A percentile compares a stretch with the other conserved stretches of the same genome.
phyloP scores from a whole-genome alignment of 2,329 filamentous ascomycete species.

The Monilinia fructigena region DNA sequence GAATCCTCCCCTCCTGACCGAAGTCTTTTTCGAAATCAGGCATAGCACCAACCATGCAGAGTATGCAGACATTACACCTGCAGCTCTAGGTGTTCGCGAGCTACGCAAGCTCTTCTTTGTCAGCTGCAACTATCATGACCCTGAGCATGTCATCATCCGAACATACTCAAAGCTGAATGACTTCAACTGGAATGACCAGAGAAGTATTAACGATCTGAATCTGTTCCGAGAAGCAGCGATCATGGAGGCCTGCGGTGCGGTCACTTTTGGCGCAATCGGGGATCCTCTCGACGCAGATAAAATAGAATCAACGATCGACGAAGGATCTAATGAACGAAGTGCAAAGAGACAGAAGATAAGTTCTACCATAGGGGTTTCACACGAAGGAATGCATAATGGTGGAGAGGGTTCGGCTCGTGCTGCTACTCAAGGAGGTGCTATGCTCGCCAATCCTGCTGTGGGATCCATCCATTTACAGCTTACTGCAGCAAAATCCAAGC shows the following conservation, averaged over 20 bases:
- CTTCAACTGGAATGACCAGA: constrained; percentile 10
- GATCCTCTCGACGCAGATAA: not conserved
- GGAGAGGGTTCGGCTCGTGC: no score
- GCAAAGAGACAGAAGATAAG: not conserved
- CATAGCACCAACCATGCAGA: not conserved
- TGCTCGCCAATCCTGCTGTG: no score
- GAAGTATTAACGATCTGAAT: not conserved
- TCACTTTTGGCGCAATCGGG: not conserved
- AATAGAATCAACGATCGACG: not conserved
- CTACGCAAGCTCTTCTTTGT: not conserved
- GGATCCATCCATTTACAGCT: not conserved
- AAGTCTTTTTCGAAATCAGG: constrained; percentile 4
- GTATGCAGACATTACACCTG: constrained; percentile 12
- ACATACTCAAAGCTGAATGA: not conserved
- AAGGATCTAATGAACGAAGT: not conserved
- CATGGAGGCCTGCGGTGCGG: not conserved
- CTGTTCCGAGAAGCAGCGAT: constrained; percentile 2
- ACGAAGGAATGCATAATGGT: not conserved
- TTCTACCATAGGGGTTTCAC: not conserved
- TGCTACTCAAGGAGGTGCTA: not conserved
- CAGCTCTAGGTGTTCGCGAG: not conserved
- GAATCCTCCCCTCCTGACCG: not conserved
- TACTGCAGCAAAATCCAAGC: not conserved
- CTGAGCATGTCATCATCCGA: constrained; percentile 5
- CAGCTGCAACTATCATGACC: constrained; percentile 5